Base-by-base conservation (phyloP, 2,329 filamentous ascomycete species). In the Venturiaceae sp. region DNA sequence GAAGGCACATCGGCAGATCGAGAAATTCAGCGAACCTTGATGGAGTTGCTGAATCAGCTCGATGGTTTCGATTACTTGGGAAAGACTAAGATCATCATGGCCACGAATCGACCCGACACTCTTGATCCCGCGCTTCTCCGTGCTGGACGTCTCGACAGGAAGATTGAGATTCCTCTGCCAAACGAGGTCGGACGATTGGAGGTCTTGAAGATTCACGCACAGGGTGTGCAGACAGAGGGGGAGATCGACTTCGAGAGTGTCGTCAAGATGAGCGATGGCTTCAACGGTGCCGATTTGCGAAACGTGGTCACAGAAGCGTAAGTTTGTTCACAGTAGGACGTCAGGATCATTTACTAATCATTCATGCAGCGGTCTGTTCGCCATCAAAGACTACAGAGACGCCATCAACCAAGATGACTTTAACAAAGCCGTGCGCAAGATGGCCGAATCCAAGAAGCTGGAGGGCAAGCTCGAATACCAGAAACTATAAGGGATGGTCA, bases 61-160 rank as follows among this genome's bases (percentile, higher is more conserved):
- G 94, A 99, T 72, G 94, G 95, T 65, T 99, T 99, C 78, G 94
- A 99, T 77, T 99, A 99, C 77, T 82, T 99, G 37, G 94, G 95
- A 66, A 96, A 99, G 81, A 99, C 94, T 58, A 99, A 99, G 80
- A 99, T 99, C 72, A 99, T 99, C 78, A 99, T 99, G 95, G 94
- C 92, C 37, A 97, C 94, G 60, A 99, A 99, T 80, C 83, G 94
- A 75, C 94, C 92, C 14, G 92, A 97, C 73, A 97, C 92, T 0
- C 83, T 99, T 53, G 92, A 99, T 70, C 92, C 92, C 34, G 92
- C 92, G 1, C 79, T 99, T 67, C 81, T 99, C 58, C 86, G 92
- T 77, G 92, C 92, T 46, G 92, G 92, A 67, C 88, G 94, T 72
- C 80, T 99, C 66, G 95, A 99, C 74, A 83, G 94, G 65, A 99